Conservation (phyloP, 352 stramenopile genomes). For the Lagenidium giganteum region DNA sequence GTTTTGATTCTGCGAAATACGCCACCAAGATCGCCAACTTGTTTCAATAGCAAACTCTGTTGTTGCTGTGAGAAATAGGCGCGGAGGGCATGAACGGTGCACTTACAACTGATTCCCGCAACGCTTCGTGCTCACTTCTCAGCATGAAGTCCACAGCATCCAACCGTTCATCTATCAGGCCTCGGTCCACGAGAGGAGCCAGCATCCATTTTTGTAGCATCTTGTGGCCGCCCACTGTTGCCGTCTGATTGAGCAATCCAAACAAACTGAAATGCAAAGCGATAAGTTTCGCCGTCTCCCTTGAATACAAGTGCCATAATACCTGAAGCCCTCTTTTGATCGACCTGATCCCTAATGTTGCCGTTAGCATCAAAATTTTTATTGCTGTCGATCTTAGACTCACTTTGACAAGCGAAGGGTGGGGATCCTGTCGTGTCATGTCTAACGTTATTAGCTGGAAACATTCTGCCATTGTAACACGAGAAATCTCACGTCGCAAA, state of each 20-base stretch:
- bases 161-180: constrained; percentile 48
- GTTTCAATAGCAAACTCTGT: constrained; percentile 29
- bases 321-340: constrained; percentile 86
- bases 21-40: constrained; percentile 55
- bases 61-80: neutral
- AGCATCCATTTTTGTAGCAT: constrained; percentile 81
- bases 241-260: constrained; percentile 71
- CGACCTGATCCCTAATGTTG: constrained; percentile 44
- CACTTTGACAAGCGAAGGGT: constrained; percentile 78
- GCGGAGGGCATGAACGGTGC: neutral
- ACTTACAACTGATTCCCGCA: constrained; percentile 53
- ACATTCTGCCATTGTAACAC: neutral
- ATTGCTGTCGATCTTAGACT: neutral
- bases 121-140: constrained; percentile 39
- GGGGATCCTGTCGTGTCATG: constrained; percentile 71
- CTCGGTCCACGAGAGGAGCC: constrained; percentile 43
- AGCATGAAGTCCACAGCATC: constrained; percentile 57
- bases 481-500: constrained; percentile 45
- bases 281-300: neutral
- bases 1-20: constrained; percentile 62
- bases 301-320: neutral
- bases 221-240: constrained; percentile 56
- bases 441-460: neutral
- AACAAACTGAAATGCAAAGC: constrained; percentile 39
- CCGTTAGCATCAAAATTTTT: neutral